A percentile compares a stretch with the other conserved stretches of the same genome.
Evolutionary conservation across 2,329 filamentous ascomycete genomes (phyloP).

Genomic region (Calonectria pseudoreteaudii): DNA sequence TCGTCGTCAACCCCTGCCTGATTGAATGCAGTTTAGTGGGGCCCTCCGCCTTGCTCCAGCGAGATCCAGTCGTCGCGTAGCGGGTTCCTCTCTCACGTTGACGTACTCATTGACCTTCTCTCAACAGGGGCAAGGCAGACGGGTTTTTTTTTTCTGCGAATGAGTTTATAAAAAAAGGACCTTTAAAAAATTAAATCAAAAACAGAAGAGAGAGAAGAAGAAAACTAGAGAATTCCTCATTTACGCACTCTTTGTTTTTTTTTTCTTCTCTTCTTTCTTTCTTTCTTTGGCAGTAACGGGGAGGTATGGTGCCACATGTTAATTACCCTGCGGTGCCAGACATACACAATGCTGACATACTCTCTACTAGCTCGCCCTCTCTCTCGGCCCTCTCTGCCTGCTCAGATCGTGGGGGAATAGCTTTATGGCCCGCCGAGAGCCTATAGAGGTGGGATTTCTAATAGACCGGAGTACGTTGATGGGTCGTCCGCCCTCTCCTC

Average conservation of each 20-base stretch:
- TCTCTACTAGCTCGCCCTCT: background rate
- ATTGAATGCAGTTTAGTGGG: slow-evolving; percentile 13
- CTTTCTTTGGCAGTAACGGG: background rate
- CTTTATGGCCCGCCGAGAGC: slow-evolving; percentile 39
- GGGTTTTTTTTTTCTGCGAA: background rate
- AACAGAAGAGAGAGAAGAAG: background rate
- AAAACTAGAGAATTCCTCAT: background rate
- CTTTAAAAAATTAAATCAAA: background rate
- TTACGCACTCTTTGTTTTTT: background rate
- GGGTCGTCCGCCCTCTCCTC: slow-evolving; percentile 6
- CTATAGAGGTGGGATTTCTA: slow-evolving; percentile 28
- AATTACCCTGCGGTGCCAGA: background rate
- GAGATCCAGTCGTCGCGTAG: background rate
- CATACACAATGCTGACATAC: slow-evolving; percentile 3
- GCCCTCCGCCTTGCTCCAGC: slow-evolving; percentile 9
- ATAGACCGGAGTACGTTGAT: slow-evolving; percentile 20
- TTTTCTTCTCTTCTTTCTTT: no score
- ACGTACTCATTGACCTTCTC: background rate
- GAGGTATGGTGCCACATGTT: slow-evolving; percentile 1
- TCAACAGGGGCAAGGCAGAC: background rate
- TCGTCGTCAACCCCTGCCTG: slow-evolving; percentile 7
- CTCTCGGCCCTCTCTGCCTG: slow-evolving; percentile 13
- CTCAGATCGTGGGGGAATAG: slow-evolving; percentile 25
- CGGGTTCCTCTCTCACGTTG: slow-evolving; percentile 3
- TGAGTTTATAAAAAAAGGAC: background rate